Conservation (phyloP, 1,284 basidiomycete species). For the Leccinum subfulvum region DNA sequence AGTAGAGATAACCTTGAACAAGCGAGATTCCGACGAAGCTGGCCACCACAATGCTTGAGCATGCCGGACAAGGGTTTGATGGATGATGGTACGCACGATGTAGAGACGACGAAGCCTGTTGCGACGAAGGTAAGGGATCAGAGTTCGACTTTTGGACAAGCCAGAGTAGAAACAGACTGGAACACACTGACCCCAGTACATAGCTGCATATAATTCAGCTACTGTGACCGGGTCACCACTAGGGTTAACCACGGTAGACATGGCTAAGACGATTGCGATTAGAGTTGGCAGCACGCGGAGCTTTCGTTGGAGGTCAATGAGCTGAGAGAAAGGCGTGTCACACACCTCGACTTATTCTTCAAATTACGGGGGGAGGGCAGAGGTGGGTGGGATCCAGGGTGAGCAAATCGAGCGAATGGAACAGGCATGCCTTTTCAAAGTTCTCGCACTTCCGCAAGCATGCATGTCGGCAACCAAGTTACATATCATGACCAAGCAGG, state of each 20-base stretch:
- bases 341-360: neutral
- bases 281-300: neutral
- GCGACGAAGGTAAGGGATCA: neutral
- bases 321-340: neutral
- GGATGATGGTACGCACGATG: slow-evolving; percentile 14
- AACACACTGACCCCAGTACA: slow-evolving; percentile 23
- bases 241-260: slow-evolving; percentile 8
- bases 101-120: slow-evolving; percentile 23
- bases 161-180: neutral
- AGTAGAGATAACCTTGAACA: slow-evolving; percentile 25
- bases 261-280: slow-evolving; percentile 1
- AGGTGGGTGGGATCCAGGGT: slow-evolving; percentile 1
- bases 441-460: neutral
- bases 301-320: neutral
- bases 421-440: slow-evolving; percentile 3
- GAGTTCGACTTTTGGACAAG: neutral
- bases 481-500: slow-evolving; percentile 1
- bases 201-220: slow-evolving; percentile 15
- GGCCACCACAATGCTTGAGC: neutral
- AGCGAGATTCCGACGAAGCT: slow-evolving; percentile 26
- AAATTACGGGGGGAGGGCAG: neutral
- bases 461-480: slow-evolving; percentile 1
- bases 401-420: neutral
- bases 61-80: neutral
- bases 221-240: slow-evolving; percentile 8